Evolutionary conservation across 2,329 filamentous ascomycete species (phyloP).

Genomic region (Juglanconis sp.): DNA sequence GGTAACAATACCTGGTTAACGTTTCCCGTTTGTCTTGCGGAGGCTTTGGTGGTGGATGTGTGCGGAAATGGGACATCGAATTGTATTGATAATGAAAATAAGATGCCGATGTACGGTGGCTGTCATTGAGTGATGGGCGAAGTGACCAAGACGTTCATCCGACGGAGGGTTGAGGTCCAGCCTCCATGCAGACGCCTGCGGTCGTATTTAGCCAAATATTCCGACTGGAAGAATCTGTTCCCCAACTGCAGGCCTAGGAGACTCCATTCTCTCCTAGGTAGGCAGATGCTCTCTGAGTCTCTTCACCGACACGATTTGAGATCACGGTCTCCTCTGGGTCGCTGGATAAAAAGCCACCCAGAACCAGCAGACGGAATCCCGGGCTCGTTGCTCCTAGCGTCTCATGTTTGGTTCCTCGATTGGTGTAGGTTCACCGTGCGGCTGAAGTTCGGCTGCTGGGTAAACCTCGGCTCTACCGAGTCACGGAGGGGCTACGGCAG

Average conservation of each 20-base stretch:
- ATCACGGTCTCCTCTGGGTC: neutral
- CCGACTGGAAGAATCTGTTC: constrained; percentile 8
- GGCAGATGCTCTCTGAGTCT: neutral
- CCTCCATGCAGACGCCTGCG: neutral
- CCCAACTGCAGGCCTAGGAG: neutral
- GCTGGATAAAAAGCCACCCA: neutral
- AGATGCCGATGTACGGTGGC: neutral
- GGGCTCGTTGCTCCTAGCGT: constrained; percentile 8
- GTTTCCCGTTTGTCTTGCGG: neutral
- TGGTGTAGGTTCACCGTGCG: neutral
- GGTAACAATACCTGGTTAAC: constrained; percentile 3
- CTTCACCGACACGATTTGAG: neutral
- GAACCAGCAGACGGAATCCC: constrained; percentile 7
- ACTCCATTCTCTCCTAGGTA: neutral
- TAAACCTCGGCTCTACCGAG: constrained; percentile 14
- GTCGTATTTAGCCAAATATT: constrained; percentile 2
- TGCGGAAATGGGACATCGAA: constrained; percentile 5
- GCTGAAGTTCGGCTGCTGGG: constrained; percentile 16
- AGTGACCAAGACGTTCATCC: neutral
- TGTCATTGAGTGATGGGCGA: neutral
- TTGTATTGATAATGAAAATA: constrained; percentile 6
- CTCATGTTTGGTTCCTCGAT: neutral
- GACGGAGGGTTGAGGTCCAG: neutral
- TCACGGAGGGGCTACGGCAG: neutral
- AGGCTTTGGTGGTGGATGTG: constrained; percentile 10